Evolutionary conservation across 2,329 filamentous ascomycete genomes (phyloP).

Genomic region (Cytospora mali): DNA sequence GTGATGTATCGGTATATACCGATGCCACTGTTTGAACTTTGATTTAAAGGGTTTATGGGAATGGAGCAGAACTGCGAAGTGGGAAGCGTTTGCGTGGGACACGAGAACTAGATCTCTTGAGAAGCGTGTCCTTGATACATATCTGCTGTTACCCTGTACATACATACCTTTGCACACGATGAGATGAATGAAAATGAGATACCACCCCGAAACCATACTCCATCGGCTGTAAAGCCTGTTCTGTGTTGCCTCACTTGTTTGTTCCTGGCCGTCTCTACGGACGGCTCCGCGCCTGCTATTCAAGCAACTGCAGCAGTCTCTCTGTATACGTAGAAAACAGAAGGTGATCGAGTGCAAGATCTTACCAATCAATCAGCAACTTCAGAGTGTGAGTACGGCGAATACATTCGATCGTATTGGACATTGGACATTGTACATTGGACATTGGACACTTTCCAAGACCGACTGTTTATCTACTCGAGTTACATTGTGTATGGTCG

Average conservation of each 20-base stretch:
- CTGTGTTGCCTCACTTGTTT: no score
- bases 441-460: no score
- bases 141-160: constrained; percentile 22
- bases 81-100: constrained; percentile 11
- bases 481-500: no score
- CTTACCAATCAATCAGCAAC: no score
- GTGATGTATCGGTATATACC: neutral
- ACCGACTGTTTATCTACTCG: no score
- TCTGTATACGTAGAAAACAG: no score
- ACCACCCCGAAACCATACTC: neutral
- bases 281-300: neutral
- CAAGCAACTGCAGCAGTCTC: neutral
- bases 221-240: neutral
- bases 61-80: neutral
- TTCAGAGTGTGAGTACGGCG: no score
- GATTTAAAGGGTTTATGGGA: neutral
- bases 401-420: no score
- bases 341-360: no score
- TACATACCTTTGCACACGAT: constrained; percentile 22
- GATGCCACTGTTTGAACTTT: neutral
- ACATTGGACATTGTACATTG: no score
- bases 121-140: constrained; percentile 18
- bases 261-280: neutral
- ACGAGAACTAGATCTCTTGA: constrained; percentile 2
- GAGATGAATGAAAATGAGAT: constrained; percentile 22